These are phyloP conservation scores for Trifolium pratense DNA, from an alignment of 306 rosid species.

Conservation along the genomic window DNA sequence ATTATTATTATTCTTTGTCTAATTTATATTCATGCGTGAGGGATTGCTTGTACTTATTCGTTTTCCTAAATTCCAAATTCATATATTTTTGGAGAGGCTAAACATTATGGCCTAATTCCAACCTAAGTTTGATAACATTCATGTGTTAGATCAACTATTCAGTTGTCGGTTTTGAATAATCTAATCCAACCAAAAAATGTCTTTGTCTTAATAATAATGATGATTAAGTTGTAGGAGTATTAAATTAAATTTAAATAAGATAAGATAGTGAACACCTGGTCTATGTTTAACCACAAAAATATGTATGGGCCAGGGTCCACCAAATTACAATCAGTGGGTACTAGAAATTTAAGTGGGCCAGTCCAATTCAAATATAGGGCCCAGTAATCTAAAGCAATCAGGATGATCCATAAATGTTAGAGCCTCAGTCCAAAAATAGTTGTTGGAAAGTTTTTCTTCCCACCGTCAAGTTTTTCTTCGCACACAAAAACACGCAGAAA, in stretches of 20 bases:
- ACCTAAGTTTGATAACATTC: conserved; percentile 26
- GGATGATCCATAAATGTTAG: neutral
- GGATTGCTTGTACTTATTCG: conserved; percentile 37
- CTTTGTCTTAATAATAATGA: conserved; percentile 11
- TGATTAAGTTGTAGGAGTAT: neutral
- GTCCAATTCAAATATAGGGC: conserved; percentile 11
- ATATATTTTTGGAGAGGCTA: conserved; percentile 11
- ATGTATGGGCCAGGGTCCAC: conserved; percentile 15
- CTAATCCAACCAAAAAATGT: conserved; percentile 1
- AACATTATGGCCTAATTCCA: conserved; percentile 33
- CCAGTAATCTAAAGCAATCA: conserved; percentile 4
- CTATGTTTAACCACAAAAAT: conserved; percentile 3
- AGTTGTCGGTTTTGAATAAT: conserved; percentile 7
- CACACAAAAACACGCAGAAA: no score
- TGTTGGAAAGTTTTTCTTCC: no score
- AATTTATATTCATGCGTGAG: conserved; percentile 17
- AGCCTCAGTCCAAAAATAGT: neutral
- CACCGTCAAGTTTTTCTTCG: no score
- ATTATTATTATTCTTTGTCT: neutral
- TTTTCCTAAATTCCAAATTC: conserved; percentile 30
- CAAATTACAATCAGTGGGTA: neutral
- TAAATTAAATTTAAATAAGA: conserved; percentile 12
- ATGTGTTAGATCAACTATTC: conserved; percentile 35
- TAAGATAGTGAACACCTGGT: conserved; percentile 21
- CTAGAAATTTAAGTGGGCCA: conserved; percentile 23